Conservation (phyloP, 148 eudicot genomes). For the Nepenthes mirabilis region DNA sequence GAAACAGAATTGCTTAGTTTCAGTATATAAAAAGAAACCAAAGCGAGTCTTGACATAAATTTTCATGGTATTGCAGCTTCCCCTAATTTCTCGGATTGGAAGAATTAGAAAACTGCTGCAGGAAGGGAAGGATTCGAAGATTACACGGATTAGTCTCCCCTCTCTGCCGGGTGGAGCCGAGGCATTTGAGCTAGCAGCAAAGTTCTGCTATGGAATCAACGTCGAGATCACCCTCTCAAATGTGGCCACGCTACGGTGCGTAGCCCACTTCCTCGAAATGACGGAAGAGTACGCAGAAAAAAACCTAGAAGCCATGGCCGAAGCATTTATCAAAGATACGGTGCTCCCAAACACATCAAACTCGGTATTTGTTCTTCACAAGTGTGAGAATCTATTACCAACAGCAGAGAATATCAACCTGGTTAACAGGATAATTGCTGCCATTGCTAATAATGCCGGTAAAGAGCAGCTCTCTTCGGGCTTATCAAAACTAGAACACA, state of each 20-base stretch:
- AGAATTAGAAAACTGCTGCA: slow-evolving; percentile 51
- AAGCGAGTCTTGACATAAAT: not conserved
- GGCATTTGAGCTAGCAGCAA: slow-evolving; percentile 90
- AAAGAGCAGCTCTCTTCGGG: slow-evolving; percentile 91
- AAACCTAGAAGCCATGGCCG: slow-evolving; percentile 52
- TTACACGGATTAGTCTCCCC: slow-evolving; percentile 35
- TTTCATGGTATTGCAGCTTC: slow-evolving; percentile 45
- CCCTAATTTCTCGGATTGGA: slow-evolving; percentile 92
- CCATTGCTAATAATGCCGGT: slow-evolving; percentile 65
- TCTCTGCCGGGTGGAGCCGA: slow-evolving; percentile 76
- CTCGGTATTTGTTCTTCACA: slow-evolving; percentile 61
- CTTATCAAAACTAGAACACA: slow-evolving; percentile 57
- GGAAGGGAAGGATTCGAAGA: slow-evolving; percentile 67
- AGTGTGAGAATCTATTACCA: slow-evolving; percentile 67
- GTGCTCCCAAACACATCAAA: slow-evolving; percentile 65
- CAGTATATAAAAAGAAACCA: too few relatives aligned
- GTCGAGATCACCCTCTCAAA: slow-evolving; percentile 61
- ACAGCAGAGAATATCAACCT: slow-evolving; percentile 63
- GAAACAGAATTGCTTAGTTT: too few relatives aligned
- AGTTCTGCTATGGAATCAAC: slow-evolving; percentile 88
- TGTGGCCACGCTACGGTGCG: slow-evolving; percentile 70
- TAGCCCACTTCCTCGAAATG: slow-evolving; percentile 86
- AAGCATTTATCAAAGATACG: slow-evolving; percentile 44
- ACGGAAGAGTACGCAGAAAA: slow-evolving; percentile 79
- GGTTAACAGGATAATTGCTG: slow-evolving; percentile 38